Conservation (phyloP, 345 rosid species). For the Aquilaria yunnanensis region DNA sequence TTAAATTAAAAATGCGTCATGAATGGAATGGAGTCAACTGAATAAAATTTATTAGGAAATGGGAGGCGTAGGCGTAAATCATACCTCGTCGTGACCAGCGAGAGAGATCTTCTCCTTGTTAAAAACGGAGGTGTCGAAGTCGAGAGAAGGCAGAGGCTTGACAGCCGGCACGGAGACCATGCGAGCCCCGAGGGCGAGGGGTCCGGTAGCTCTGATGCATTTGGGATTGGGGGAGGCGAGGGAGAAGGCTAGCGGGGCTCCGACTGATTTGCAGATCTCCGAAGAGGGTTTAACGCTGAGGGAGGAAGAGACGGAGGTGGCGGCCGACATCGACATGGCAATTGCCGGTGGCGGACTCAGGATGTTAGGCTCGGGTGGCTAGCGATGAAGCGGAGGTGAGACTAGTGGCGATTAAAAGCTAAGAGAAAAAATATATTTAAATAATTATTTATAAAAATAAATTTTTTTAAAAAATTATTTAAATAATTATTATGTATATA, state of each 20-base stretch:
- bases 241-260: constrained; percentile 21
- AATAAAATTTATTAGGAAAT: background rate
- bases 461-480: no score
- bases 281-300: constrained; percentile 20
- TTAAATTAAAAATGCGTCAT: no score
- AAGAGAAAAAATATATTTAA: no score
- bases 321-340: constrained; percentile 29
- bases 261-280: constrained; percentile 12
- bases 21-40: constrained; percentile 5
- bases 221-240: constrained; percentile 27
- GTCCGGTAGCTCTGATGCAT: constrained; percentile 25
- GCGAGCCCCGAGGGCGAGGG: constrained; percentile 29
- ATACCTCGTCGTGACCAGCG: constrained; percentile 77
- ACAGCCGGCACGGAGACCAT: constrained; percentile 38
- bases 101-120: constrained; percentile 76
- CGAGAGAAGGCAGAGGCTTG: constrained; percentile 29
- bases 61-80: background rate
- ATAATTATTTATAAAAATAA: no score
- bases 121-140: constrained; percentile 74
- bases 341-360: no score
- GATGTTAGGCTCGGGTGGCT: no score
- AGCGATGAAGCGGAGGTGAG: background rate
- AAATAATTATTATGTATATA: no score
- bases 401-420: background rate
- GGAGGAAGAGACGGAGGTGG: constrained; percentile 37